These are phyloP conservation scores for Tolypocladium inflatum DNA, from an alignment of 2,329 filamentous ascomycete genomes.

Conservation along the genomic window DNA sequence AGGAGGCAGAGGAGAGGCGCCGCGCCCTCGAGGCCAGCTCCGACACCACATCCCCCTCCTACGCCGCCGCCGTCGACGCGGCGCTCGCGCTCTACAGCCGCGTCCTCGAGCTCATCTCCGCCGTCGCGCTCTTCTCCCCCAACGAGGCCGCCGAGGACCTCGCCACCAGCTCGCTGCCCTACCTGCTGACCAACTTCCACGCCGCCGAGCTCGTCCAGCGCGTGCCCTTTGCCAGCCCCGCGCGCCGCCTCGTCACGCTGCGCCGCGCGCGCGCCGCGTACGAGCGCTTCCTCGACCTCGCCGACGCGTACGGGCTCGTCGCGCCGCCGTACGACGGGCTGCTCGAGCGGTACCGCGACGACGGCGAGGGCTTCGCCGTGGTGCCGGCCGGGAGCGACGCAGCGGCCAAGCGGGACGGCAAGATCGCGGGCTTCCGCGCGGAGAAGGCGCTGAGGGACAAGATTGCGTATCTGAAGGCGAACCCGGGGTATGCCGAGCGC, in stretches of 20 bases:
- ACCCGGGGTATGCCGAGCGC: constrained; percentile 43
- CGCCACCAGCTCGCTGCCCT: constrained; percentile 74
- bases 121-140: constrained; percentile 74
- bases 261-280: constrained; percentile 58
- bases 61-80: constrained; percentile 55
- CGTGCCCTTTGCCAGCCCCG: constrained; percentile 40
- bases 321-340: constrained; percentile 54
- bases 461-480: constrained; percentile 49
- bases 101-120: constrained; percentile 58
- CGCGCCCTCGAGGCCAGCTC: constrained; percentile 51
- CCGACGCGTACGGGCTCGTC: constrained; percentile 74
- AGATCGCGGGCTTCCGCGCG: constrained; percentile 75
- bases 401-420: constrained; percentile 64
- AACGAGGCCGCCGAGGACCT: constrained; percentile 89
- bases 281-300: constrained; percentile 65
- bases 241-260: constrained; percentile 54
- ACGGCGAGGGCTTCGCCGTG: constrained; percentile 63
- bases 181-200: constrained; percentile 68
- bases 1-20: constrained; percentile 41
- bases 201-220: constrained; percentile 72
- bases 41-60: constrained; percentile 55
- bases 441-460: constrained; percentile 80
- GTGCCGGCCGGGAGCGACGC: constrained; percentile 49
- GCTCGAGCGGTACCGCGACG: constrained; percentile 64
- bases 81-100: constrained; percentile 65